Percentiles rank a stretch among this genome's conserved stretches.
These are phyloP conservation scores for Cryptococcus jaspeensis DNA, from an alignment of 1,284 basidiomycete species.

Conservation along the genomic window DNA sequence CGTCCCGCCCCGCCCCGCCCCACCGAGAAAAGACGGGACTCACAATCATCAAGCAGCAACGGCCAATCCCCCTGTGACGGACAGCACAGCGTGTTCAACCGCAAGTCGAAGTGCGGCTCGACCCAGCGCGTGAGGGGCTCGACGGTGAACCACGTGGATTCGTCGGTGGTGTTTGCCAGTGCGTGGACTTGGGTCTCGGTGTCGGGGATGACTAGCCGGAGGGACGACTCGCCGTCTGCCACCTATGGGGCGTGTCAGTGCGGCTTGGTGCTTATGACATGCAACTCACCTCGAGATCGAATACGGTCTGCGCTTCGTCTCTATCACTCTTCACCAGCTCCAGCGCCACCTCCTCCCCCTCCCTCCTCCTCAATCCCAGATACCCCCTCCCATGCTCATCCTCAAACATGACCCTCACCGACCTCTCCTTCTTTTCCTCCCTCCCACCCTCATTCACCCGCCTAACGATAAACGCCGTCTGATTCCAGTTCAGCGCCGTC, in stretches of 20 bases:
- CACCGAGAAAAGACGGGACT: conserved; percentile 10
- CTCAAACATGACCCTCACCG: conserved; percentile 31
- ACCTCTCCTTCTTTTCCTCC: conserved; percentile 22
- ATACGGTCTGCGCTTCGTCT: conserved; percentile 22
- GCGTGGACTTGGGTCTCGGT: conserved; percentile 29
- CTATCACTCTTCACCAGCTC: conserved; percentile 24
- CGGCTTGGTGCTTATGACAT: neutral
- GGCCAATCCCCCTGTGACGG: conserved; percentile 48
- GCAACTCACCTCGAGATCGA: conserved; percentile 40
- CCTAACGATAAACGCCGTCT: conserved; percentile 34
- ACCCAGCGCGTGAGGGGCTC: conserved; percentile 15
- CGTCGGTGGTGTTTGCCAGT: conserved; percentile 18
- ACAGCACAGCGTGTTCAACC: conserved; percentile 49
- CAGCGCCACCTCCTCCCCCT: conserved; percentile 25
- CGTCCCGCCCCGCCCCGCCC: too few species aligned
- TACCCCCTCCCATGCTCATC: conserved; percentile 42
- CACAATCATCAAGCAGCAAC: conserved; percentile 47
- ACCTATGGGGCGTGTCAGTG: conserved; percentile 22
- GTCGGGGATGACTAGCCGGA: conserved; percentile 38
- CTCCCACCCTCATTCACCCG: conserved; percentile 6
- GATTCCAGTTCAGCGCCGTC: conserved; percentile 41
- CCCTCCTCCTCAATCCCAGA: conserved; percentile 27
- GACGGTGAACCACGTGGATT: conserved; percentile 30
- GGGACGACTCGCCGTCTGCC: conserved; percentile 29
- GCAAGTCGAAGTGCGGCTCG: conserved; percentile 37